Evolutionary conservation across 1,139 yeast genomes (phyloP), one percentile per base, ranked within the genome.

Genomic region (Geotrichum cucujoidarum): DNA sequence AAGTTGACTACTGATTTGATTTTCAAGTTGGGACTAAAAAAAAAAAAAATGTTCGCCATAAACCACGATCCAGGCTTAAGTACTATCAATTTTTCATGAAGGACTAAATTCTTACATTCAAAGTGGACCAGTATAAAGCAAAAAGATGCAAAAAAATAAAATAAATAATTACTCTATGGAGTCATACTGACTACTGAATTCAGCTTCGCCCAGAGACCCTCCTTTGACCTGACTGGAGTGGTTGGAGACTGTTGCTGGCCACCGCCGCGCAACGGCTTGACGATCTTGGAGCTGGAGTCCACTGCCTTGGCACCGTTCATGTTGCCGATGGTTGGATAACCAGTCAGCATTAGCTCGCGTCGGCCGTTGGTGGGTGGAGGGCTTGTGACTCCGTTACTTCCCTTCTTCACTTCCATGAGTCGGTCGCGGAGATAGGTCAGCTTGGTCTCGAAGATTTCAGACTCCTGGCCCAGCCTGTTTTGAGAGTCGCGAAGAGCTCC

Each of bases 241-340:
- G 30, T 2, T 4, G 43, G 43, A 7, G 34, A 10, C 30, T 39
- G 43, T 16, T 40, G 37, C 30, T 40, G 37, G 3, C 52, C 53
- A 3, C 83, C 83, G 1, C 86, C 86, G 44, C 84, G 69, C 51
- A 82, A 61, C 1, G 92, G 90, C 62, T 80, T 81, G 36, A 83
- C 80, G 20, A 83, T 82, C 52, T 80, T 56, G 20, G 44, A 43
- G 18, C 39, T 45, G 8, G 25, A 14, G 3, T 17, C 25, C 8
- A 11, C 37, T 21, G 27, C 38, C 25, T 20, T 8, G 35, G 4
- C 10, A n/a, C 35, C 35, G 16, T 20, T 18, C 11, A 32, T n/a
- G 18, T 20, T 32, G 35, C 35, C 18, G 17, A 35, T 35, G 3
- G 16, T 14, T 14, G 38, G 38, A 14, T 17, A 35, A 2, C 24